Percentiles rank a stretch among this genome's conserved stretches.
Conservation (phyloP, 306 rosid species). For the Prosopis cineraria region DNA sequence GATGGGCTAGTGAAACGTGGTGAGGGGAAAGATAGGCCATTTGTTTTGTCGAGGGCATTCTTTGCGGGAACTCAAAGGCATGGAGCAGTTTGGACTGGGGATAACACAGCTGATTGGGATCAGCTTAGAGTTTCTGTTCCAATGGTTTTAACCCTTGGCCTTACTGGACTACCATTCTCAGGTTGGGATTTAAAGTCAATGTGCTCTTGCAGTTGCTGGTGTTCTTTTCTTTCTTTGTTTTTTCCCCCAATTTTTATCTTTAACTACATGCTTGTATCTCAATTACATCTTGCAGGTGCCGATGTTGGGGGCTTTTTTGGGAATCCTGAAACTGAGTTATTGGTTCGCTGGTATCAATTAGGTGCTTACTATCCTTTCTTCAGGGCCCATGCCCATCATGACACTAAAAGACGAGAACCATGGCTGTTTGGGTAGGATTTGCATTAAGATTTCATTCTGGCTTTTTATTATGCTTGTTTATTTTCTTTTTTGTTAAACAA, state of each 20-base stretch:
- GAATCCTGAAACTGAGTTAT: conserved; percentile 88
- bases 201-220: neutral
- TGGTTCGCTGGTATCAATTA: conserved; percentile 95
- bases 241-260: neutral
- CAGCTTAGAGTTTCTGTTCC: conserved; percentile 91
- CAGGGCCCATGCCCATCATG: conserved; percentile 96
- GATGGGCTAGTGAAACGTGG: conserved; percentile 88
- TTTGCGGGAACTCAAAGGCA: conserved; percentile 93
- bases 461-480: neutral
- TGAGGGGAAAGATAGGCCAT: conserved; percentile 85
- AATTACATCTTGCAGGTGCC: conserved; percentile 66
- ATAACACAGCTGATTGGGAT: conserved; percentile 96
- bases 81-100: conserved; percentile 97
- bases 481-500: neutral
- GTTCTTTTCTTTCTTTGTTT: neutral
- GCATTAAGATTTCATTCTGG: conserved; percentile 24
- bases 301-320: conserved; percentile 98
- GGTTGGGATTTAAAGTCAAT: conserved; percentile 47
- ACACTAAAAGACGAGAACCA: conserved; percentile 96
- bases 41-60: conserved; percentile 86
- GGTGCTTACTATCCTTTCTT: conserved; percentile 96
- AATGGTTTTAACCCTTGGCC: conserved; percentile 90
- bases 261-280: conserved; percentile 30
- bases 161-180: conserved; percentile 77
- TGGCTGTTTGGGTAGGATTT: conserved; percentile 93